Conservation (phyloP, 345 rosid genomes). For the Salix brachista region DNA sequence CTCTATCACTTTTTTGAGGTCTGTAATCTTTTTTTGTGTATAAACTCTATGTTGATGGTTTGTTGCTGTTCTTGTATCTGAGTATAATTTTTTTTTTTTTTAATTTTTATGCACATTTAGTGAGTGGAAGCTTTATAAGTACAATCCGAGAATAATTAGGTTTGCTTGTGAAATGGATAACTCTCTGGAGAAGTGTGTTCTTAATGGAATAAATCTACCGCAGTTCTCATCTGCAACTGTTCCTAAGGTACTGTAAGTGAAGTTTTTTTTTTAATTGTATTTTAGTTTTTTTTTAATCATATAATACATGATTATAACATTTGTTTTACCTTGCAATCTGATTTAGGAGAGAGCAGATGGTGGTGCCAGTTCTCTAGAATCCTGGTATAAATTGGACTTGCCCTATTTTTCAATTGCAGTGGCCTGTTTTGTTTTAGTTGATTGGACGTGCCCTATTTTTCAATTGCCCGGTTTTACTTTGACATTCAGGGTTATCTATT, state of each 20-base stretch:
- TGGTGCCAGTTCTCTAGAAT: constrained; percentile 23
- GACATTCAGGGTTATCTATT: background rate
- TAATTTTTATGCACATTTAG: constrained; percentile 18
- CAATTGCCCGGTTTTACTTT: background rate
- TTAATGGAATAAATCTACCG: constrained; percentile 41
- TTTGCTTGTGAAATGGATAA: constrained; percentile 41
- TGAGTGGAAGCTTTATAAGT: constrained; percentile 64
- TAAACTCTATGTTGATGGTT: background rate
- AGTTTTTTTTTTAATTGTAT: background rate
- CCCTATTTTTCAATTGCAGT: no score
- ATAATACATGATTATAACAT: background rate
- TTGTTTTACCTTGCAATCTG: constrained; percentile 10
- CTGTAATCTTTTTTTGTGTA: background rate
- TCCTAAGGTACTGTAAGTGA: constrained; percentile 47
- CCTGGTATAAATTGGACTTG: constrained; percentile 34
- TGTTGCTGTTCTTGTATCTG: background rate
- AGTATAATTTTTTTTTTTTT: background rate
- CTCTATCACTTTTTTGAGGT: constrained; percentile 66
- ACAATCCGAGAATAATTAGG: constrained; percentile 43
- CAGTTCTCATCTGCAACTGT: constrained; percentile 80
- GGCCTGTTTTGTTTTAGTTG: no score
- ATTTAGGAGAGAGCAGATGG: constrained; percentile 22
- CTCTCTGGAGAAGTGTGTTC: constrained; percentile 16
- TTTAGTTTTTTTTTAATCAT: background rate
- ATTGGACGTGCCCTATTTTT: no score